phyloP scores from a whole-genome alignment of 2,329 filamentous ascomycete genomes.

The Phaeoacremonium minimum region DNA sequence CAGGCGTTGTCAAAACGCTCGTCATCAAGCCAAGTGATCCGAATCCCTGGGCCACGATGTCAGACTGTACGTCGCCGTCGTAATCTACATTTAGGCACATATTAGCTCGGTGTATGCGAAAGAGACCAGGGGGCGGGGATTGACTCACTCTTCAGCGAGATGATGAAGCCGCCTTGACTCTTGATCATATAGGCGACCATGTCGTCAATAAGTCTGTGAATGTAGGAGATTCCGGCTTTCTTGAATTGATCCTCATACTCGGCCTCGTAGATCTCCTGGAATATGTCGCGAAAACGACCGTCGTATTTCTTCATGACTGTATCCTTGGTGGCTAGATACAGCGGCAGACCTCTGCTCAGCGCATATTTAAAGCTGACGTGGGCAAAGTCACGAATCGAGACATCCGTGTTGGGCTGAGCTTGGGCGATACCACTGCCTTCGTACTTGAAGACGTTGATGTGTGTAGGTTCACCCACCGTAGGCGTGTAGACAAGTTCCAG shows the following conservation, averaged over 20 bases:
- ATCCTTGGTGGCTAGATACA: slow-evolving; percentile 99
- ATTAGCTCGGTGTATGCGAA: background rate
- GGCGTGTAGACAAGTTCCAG: slow-evolving; percentile 93
- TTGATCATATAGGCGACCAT: slow-evolving; percentile 99
- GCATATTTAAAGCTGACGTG: slow-evolving; percentile 96
- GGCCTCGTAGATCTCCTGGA: slow-evolving; percentile 90
- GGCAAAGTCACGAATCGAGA: slow-evolving; percentile 90
- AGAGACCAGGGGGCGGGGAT: no score
- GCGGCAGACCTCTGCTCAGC: slow-evolving; percentile 76
- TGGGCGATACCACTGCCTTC: slow-evolving; percentile 77
- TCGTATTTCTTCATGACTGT: slow-evolving; percentile 99
- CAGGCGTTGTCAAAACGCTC: slow-evolving; percentile 91
- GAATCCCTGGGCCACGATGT: slow-evolving; percentile 96
- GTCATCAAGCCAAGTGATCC: slow-evolving; percentile 98
- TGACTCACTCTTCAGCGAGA: slow-evolving; percentile 99
- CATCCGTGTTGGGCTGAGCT: slow-evolving; percentile 97
- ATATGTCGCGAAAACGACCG: slow-evolving; percentile 97
- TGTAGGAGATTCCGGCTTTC: slow-evolving; percentile 92
- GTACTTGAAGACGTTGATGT: slow-evolving; percentile 85
- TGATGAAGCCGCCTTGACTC: slow-evolving; percentile 91
- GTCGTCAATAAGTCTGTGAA: slow-evolving; percentile 97
- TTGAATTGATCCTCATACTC: slow-evolving; percentile 87
- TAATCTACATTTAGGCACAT: slow-evolving; percentile 86
- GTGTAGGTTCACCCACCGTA: slow-evolving; percentile 70
- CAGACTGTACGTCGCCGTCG: slow-evolving; percentile 96